phyloP scores from a whole-genome alignment of 345 rosid species.

The Litchi chinensis region DNA sequence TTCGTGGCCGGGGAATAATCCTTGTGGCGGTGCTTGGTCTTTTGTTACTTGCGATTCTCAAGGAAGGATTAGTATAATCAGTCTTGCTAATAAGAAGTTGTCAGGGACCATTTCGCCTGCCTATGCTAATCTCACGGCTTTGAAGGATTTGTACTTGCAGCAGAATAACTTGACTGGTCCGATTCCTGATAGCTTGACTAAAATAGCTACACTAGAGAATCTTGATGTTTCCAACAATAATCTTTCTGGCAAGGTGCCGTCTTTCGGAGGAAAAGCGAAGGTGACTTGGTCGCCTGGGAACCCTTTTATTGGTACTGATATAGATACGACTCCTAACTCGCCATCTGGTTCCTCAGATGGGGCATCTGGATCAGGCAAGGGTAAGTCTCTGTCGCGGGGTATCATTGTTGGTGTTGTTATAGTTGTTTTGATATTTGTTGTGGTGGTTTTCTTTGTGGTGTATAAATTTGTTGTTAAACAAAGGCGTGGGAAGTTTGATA shows the following conservation, averaged over 20 bases:
- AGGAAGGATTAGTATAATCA: slow-evolving; percentile 43
- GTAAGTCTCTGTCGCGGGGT: slow-evolving; percentile 37
- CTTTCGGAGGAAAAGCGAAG: slow-evolving; percentile 46
- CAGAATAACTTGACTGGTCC: slow-evolving; percentile 62
- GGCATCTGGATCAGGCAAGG: slow-evolving; percentile 19
- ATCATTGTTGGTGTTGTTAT: slow-evolving; percentile 50
- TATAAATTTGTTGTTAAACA: slow-evolving; percentile 48
- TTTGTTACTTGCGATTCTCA: slow-evolving; percentile 53
- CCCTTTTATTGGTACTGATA: slow-evolving; percentile 16
- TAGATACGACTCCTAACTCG: slow-evolving; percentile 23
- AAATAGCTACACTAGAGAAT: slow-evolving; percentile 41
- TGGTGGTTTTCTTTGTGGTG: slow-evolving; percentile 46
- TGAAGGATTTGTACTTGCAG: slow-evolving; percentile 54
- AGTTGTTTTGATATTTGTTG: slow-evolving; percentile 49
- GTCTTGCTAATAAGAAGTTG: slow-evolving; percentile 50
- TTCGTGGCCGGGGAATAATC: slow-evolving; percentile 71
- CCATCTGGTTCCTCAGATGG: slow-evolving; percentile 28
- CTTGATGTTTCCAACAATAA: slow-evolving; percentile 80
- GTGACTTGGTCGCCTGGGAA: slow-evolving; percentile 42
- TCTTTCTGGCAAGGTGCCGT: slow-evolving; percentile 53
- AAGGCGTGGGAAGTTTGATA: slow-evolving; percentile 41
- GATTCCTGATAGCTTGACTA: slow-evolving; percentile 62
- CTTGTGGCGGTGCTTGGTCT: slow-evolving; percentile 55
- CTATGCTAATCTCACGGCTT: slow-evolving; percentile 50
- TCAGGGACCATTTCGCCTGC: slow-evolving; percentile 66